Percentiles rank a stretch among this genome's conserved stretches.
phyloP scores from a whole-genome alignment of 108 stramenopile species.

The Heterococcus sp. region DNA sequence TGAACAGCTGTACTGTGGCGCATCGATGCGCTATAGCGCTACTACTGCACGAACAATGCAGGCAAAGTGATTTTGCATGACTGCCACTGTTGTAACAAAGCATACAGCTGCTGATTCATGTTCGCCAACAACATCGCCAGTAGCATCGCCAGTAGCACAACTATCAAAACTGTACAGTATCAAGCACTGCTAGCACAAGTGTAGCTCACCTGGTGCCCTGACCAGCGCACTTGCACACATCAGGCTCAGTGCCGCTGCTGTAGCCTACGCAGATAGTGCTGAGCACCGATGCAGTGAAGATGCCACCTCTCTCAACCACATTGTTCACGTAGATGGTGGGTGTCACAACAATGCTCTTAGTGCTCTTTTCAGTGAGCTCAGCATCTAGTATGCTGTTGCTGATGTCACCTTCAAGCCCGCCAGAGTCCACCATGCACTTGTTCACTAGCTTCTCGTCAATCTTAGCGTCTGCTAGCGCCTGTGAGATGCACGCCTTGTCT shows the following conservation, averaged over 20 bases:
- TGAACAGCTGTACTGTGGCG: too few relatives aligned
- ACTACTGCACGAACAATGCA: too few relatives aligned
- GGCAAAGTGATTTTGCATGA: too few relatives aligned
- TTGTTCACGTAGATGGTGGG: constrained; percentile 74
- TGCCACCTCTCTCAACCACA: constrained; percentile 76
- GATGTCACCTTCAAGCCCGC: constrained; percentile 61
- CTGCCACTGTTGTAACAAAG: too few relatives aligned
- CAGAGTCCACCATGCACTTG: constrained; percentile 76
- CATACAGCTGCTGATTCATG: too few relatives aligned
- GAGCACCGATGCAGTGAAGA: constrained; percentile 68
- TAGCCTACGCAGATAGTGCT: constrained; percentile 87
- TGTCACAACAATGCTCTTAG: constrained; percentile 44
- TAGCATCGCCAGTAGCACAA: too few relatives aligned
- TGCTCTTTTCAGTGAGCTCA: constrained; percentile 59
- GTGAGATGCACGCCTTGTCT: constrained; percentile 68
- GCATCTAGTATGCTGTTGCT: constrained; percentile 68
- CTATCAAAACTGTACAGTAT: too few relatives aligned
- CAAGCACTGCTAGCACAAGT: too few relatives aligned
- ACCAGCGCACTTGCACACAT: constrained; percentile 2
- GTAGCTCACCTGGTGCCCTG: neutral
- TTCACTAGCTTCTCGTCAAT: constrained; percentile 56
- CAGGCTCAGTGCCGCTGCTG: constrained; percentile 64
- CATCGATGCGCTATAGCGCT: too few relatives aligned
- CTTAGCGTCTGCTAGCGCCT: constrained; percentile 58
- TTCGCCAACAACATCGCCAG: too few relatives aligned